phyloP scores from a whole-genome alignment of 2,329 filamentous ascomycete genomes.

The Fusarium pininemorale region DNA sequence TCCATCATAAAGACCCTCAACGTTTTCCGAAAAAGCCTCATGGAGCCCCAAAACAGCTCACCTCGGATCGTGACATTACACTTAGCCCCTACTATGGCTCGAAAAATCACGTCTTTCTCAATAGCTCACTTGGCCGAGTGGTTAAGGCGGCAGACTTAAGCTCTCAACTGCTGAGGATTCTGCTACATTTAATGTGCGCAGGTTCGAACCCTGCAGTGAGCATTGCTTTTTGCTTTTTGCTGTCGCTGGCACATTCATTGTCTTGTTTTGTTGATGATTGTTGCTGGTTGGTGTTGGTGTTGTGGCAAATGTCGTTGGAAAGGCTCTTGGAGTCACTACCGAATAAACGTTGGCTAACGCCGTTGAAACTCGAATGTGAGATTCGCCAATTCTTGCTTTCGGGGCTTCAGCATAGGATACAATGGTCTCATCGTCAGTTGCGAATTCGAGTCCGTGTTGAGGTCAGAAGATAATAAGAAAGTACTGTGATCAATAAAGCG shows the following conservation, averaged over 20 bases:
- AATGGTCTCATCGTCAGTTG: neutral
- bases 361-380: neutral
- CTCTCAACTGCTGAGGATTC: neutral
- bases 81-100: fast-evolving
- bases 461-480: too few relatives aligned
- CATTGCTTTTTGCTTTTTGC: neutral
- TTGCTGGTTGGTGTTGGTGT: neutral
- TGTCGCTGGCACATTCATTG: fast-evolving
- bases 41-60: neutral
- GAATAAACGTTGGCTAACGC: neutral
- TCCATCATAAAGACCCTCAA: neutral
- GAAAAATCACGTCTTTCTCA: neutral
- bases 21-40: neutral
- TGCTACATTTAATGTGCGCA: constrained; percentile 17
- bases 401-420: too few relatives aligned
- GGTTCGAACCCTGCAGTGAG: constrained; percentile 15
- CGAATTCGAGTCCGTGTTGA: neutral
- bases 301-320: neutral
- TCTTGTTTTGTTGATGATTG: neutral
- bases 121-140: constrained; percentile 18
- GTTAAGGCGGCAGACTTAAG: constrained; percentile 26
- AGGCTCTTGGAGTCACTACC: neutral
- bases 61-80: fast-evolving
- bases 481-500: neutral
- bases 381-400: neutral